These are phyloP conservation scores for Lichtheimia corymbifera DNA, from an alignment of 371 early-diverging fungal genomes.

Conservation along the genomic window DNA sequence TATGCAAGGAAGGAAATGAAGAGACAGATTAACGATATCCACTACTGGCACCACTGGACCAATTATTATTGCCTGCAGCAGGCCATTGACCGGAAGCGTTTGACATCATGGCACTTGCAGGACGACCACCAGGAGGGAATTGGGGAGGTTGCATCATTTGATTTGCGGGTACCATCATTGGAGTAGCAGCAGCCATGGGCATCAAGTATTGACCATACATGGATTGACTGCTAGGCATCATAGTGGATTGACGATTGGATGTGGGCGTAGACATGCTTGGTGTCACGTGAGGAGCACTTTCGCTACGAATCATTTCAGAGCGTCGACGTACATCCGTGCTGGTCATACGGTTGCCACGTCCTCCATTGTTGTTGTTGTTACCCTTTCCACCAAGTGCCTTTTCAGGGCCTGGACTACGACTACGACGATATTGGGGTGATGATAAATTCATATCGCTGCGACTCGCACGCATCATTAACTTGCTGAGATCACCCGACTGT, in stretches of 20 bases:
- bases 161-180: neutral
- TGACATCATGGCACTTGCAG: slow-evolving; percentile 14
- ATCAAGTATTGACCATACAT: slow-evolving; percentile 11
- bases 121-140: slow-evolving; percentile 3
- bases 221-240: neutral
- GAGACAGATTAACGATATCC: neutral
- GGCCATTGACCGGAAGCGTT: neutral
- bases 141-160: neutral
- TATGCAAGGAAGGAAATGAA: too few relatives aligned
- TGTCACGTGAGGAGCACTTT: slow-evolving; percentile 13
- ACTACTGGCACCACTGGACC: neutral
- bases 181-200: slow-evolving; percentile 6
- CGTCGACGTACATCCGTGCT: slow-evolving; percentile 24
- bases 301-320: slow-evolving; percentile 23
- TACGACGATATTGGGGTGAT: slow-evolving; percentile 6
- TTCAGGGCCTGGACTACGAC: slow-evolving; percentile 13
- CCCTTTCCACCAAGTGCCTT: slow-evolving; percentile 3
- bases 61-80: neutral
- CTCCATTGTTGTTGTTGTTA: slow-evolving; percentile 5
- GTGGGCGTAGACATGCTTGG: slow-evolving; percentile 19
- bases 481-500: slow-evolving; percentile 6
- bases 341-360: slow-evolving; percentile 1
- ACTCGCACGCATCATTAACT: slow-evolving; percentile 25
- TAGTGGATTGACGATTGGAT: slow-evolving; percentile 5
- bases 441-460: slow-evolving; percentile 16